A percentile compares a stretch with the other conserved stretches of the same genome.
Conservation (phyloP, 306 rosid species). For the Rosa multiflora region DNA sequence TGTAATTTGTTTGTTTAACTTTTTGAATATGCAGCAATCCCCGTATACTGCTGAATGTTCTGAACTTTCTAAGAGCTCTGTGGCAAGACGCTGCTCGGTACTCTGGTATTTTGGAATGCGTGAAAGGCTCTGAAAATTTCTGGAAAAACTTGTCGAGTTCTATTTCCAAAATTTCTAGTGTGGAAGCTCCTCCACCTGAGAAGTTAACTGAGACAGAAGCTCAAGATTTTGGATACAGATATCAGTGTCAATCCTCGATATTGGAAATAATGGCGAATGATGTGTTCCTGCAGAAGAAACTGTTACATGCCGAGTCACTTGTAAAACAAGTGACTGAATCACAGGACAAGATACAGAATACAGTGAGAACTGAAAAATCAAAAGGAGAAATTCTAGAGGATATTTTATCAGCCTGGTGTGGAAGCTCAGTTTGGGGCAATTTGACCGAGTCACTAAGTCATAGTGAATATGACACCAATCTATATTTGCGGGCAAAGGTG, state of each 20-base stretch:
- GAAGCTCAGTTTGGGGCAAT: slow-evolving; percentile 55
- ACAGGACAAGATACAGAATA: slow-evolving; percentile 43
- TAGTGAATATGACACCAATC: slow-evolving; percentile 44
- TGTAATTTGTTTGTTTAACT: slow-evolving; percentile 13
- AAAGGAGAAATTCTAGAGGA: slow-evolving; percentile 41
- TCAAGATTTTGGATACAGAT: slow-evolving; percentile 49
- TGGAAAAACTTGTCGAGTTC: slow-evolving; percentile 58
- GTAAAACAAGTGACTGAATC: slow-evolving; percentile 54
- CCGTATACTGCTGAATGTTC: slow-evolving; percentile 57
- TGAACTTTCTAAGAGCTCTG: slow-evolving; percentile 68
- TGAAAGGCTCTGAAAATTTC: slow-evolving; percentile 57
- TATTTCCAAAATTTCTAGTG: slow-evolving; percentile 35
- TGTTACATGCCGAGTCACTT: slow-evolving; percentile 63
- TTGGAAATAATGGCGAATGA: slow-evolving; percentile 73
- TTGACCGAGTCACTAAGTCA: slow-evolving; percentile 60
- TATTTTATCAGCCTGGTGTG: slow-evolving; percentile 62
- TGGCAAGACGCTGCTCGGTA: slow-evolving; percentile 87
- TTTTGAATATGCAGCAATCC: slow-evolving; percentile 62
- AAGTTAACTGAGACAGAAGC: slow-evolving; percentile 47
- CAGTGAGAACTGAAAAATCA: slow-evolving; percentile 42
- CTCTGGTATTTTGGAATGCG: slow-evolving; percentile 50
- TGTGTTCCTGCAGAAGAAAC: slow-evolving; percentile 75
- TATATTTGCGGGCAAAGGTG: slow-evolving; percentile 66
- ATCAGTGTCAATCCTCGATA: slow-evolving; percentile 68
- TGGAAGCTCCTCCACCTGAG: slow-evolving; percentile 38